Evolutionary conservation across 805 yeast species (phyloP), one percentile per base, ranked within the genome.

Genomic region (Candida coleopterorum): DNA sequence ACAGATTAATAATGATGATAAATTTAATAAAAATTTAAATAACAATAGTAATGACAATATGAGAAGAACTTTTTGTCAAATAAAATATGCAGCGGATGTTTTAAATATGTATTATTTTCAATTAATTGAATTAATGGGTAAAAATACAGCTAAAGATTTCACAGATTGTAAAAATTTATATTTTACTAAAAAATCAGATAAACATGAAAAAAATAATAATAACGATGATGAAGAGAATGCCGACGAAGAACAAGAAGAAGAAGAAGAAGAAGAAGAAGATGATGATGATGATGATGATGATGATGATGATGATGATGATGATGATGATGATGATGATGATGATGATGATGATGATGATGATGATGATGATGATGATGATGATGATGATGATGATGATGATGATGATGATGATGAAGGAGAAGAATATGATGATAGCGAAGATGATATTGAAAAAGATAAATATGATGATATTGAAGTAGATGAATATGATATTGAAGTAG

Each of bases 91-190:
- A 21, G 61, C 61, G 34, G 65, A 62, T 28, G 69, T 67, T 9
- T 53, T 67, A 32, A 62, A 56, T 29, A 50, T 67, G 34, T 67
- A 67, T 43, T 67, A 67, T 40, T 37, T 46, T 24, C 72, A 67
- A 39, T 53, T 67, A 40, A 58, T 67, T 29, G 61, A 55, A 26
- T 49, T 67, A 24, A 67, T 65, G 70, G 73, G 72, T 2, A 55
- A 54, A 38, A 60, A 56, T 40, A 33, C 38, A 4, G 10, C 17
- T 16, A 24, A 29, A 12, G 38, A 25, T 34, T 6, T 17, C 16
- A 29, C 26, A 8, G 33, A 38, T 16, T 28, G 20, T 9, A 35
- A 32, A 16, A 21, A 17, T 15, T 24, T 23, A 10, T 32, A 38
- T 20, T 34, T 21, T n/a, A 11, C 38, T 8, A 41, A 29, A 34